Base-by-base conservation (phyloP, 345 rosid species). In the Gossypioides kirkii region DNA sequence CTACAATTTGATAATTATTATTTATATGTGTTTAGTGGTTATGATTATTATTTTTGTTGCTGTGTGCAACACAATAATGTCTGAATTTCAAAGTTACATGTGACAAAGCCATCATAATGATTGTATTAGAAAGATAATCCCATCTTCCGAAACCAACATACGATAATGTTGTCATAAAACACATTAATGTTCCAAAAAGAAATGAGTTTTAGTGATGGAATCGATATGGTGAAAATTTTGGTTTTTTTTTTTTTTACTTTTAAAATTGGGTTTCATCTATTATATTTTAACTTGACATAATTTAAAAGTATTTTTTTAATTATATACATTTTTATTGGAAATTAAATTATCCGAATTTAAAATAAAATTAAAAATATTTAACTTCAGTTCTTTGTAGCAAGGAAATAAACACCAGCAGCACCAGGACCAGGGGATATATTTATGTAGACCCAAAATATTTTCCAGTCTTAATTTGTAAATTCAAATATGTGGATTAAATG, bases 61-160 rank as follows among this genome's bases (percentile, higher is more conserved):
- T n/a, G n/a, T n/a, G n/a, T n/a, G n/a, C n/a, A n/a, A n/a, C n/a
- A n/a, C 20, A 60, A 69, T 69, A 50, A 70, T 61, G 52, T 11
- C 9, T 11, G 22, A n/a, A 26, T 61, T 70, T 49, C 36, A 61
- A 23, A 67, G 74, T 22, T 52, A 36, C 55, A 61, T 41, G 64
- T 26, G 41, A 61, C 65, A 53, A 61, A 71, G 55, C 12, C 47
- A 28, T 43, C 65, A 76, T 71, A 50, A 60, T 76, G 32, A 14
- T 61, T 26, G n/a, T 18, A 38, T 53, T 5, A 11, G 43, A 4
- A 36, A 12, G 28, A 69, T 49, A 32, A 38, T 50, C 23, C 25
- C 56, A 61, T 52, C 49, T 50, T 41, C 63, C 72, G 12, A 62
- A 41, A 38, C 6, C 26, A 61, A 62, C 25, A 62, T 32, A 61